Evolutionary conservation across 495 filamentous ascomycete species (phyloP), one percentile per base, ranked within the genome.

Genomic region (Talaromyces nanjingensis): DNA sequence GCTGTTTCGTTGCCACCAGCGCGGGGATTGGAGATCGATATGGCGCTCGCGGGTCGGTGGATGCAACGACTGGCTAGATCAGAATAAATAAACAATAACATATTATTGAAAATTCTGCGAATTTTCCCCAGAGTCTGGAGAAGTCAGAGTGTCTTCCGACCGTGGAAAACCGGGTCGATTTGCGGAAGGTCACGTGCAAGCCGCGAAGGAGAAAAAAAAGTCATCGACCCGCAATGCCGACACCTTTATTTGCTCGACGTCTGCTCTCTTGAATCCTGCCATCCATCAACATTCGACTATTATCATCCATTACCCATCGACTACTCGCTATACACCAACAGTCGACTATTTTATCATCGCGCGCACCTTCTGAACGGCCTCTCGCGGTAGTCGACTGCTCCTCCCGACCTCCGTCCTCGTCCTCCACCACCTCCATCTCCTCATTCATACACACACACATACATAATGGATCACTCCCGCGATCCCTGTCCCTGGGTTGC

Each of bases 401-500:
- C 53, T 29, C 53, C 53, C 22, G 45, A 49, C n/a, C 45, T 49
- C 45, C 7, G 6, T 56, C 20, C 22, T 29, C 24, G 53, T 29
- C 20, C 22, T 11, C 20, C 8, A 54, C 49, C 49, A 24, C 64
- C 60, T 63, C 37, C 59, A 53, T 58, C 63, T 61, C 27, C 59
- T 49, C 49, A 47, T 20, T 49, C 11, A 7, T 12, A 37, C 63
- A 27, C 27, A 27, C 54, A 62, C 63, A 27, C 42, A 74, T 64
- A 72, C 65, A 69, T 59, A 45, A 96, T 97, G 90, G 94, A 98
- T 86, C 93, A 97, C 79, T 87, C 90, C 56, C 82, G 94, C 76
- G 94, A 97, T 77, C 93, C 93, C 60, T 97, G 94, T 74, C 94
- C 96, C 45, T 97, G 91, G 91, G 93, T 98, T 69, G 87, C 92